Percentiles rank a stretch among this genome's conserved stretches.
Conservation (phyloP, 2,329 filamentous ascomycete genomes). For the Myriangium duriaei region DNA sequence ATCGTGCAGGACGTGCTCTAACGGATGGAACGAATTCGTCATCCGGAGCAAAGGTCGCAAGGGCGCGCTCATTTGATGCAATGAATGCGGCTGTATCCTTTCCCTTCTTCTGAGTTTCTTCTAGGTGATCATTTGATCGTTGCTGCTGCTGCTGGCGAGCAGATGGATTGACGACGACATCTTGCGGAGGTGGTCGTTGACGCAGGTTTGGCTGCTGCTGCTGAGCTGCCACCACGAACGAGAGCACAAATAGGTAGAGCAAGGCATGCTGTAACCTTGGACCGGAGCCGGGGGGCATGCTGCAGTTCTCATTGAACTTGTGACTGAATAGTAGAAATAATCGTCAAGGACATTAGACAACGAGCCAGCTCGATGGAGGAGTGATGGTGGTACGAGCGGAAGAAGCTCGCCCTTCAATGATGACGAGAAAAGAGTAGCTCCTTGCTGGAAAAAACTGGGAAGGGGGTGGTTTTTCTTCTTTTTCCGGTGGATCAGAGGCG, state of each 20-base stretch:
- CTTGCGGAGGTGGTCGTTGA: conserved; percentile 13
- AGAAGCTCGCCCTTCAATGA: conserved; percentile 1
- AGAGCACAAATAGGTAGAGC: conserved; percentile 19
- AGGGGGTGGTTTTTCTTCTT: conserved; percentile 6
- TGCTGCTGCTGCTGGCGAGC: conserved; percentile 16
- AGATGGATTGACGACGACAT: conserved; percentile 14
- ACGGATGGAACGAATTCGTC: conserved; percentile 54
- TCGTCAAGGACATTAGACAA: conserved; percentile 3
- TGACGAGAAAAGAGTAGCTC: neutral
- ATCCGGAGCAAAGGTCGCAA: conserved; percentile 96
- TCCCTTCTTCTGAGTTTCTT: conserved; percentile 14
- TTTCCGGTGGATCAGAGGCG: too few relatives aligned
- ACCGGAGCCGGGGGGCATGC: conserved; percentile 17
- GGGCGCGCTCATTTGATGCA: conserved; percentile 68
- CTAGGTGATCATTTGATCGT: conserved; percentile 13
- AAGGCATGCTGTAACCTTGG: conserved; percentile 18
- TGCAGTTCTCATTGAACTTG: conserved; percentile 8
- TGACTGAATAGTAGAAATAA: neutral
- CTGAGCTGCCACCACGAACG: conserved; percentile 24
- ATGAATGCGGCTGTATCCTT: conserved; percentile 19
- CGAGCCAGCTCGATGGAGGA: conserved; percentile 5
- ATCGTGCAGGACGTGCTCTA: conserved; percentile 74
- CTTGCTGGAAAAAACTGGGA: neutral
- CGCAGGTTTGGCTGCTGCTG: conserved; percentile 24
- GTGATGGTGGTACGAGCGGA: conserved; percentile 2